Base-by-base conservation (phyloP, 2,329 filamentous ascomycete genomes). In the Polytolypa hystricis region DNA sequence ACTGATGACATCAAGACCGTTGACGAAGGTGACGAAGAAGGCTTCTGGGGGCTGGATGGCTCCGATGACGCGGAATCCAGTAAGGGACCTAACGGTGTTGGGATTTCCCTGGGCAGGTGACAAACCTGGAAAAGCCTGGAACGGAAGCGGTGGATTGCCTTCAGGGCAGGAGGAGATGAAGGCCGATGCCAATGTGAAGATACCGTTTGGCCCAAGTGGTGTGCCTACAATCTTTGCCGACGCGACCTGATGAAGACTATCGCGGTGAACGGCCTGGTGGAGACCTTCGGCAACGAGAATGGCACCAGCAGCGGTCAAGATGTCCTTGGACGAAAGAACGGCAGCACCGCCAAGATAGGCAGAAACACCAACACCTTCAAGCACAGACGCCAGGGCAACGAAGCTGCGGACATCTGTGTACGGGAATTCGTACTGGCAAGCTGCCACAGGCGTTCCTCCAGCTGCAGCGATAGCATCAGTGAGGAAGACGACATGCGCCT, bases 211-310 rank as follows among this genome's bases (percentile, higher is more conserved):
- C 44, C 59, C 56, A 25, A 81, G 64, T 0, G 76, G 73, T 16
- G 69, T 65, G 44, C 80, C 77, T 44, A 77, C 78, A 5, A 76
- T 57, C 45, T 73, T 66, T 1, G 77, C 61, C 49, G 74, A 77
- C 2, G 76, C 73, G 4, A 56, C 54, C 47, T 73, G 51, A 33
- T 61, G 55, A 12, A 68, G 56, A 7, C 60, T 59, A 19, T 61
- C 55, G 35, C 77, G 73, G 45, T 80, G 61, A 60, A 77, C 79
- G 3, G 78, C 62, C 2, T 70, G 70, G 60, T 82, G 77, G 7
- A 77, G 70, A 20, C 77, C 68, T 49, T 81, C 77, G 38, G 79
- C 70, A 19, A 73, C 74, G 21, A 82, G 62, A 49, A 83, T 76
- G 38, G 70, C 70, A 17, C 71, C 77, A 1, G 77, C 77, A 3